These are phyloP conservation scores for Cutaneotrichosporon spelunceum DNA, from an alignment of 1,284 basidiomycete genomes.

Conservation along the genomic window DNA sequence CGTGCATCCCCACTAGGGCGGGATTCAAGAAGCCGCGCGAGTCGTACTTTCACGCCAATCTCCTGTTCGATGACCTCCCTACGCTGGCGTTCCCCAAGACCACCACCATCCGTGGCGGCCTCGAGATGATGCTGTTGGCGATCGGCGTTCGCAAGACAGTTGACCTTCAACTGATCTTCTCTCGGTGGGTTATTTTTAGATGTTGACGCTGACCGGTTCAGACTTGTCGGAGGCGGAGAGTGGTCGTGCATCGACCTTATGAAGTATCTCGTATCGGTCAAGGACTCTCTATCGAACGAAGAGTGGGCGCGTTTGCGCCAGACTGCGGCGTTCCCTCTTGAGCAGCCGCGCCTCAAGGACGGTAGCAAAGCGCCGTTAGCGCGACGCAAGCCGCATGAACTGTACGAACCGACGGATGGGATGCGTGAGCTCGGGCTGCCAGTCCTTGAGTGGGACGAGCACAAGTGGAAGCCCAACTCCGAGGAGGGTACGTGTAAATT, in stretches of 20 bases:
- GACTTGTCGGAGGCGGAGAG: slow-evolving; percentile 52
- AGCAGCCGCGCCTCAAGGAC: slow-evolving; percentile 52
- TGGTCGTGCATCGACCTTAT: slow-evolving; percentile 58
- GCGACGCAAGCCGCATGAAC: slow-evolving; percentile 63
- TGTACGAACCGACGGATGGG: slow-evolving; percentile 78
- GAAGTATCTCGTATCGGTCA: slow-evolving; percentile 84
- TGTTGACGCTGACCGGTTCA: slow-evolving; percentile 39
- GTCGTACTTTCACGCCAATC: slow-evolving; percentile 83
- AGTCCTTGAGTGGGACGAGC: slow-evolving; percentile 79
- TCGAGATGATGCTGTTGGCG: slow-evolving; percentile 72
- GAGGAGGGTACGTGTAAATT: slow-evolving; percentile 83
- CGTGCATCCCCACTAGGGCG: slow-evolving; percentile 78
- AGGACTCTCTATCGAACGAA: slow-evolving; percentile 62
- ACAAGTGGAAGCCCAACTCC: slow-evolving; percentile 73
- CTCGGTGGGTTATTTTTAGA: slow-evolving; percentile 56
- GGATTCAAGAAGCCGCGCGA: slow-evolving; percentile 73
- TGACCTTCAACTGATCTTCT: slow-evolving; percentile 82
- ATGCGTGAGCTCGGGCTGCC: slow-evolving; percentile 75
- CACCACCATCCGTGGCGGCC: slow-evolving; percentile 62
- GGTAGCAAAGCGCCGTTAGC: slow-evolving; percentile 40
- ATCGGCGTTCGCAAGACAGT: slow-evolving; percentile 89
- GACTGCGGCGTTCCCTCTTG: slow-evolving; percentile 77
- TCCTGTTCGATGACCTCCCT: slow-evolving; percentile 83
- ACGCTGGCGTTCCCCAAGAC: slow-evolving; percentile 73
- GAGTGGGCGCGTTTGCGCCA: slow-evolving; percentile 72